Evolutionary conservation across 106 monocot species (phyloP).

Genomic region (Dendrobium chrysotoxum): DNA sequence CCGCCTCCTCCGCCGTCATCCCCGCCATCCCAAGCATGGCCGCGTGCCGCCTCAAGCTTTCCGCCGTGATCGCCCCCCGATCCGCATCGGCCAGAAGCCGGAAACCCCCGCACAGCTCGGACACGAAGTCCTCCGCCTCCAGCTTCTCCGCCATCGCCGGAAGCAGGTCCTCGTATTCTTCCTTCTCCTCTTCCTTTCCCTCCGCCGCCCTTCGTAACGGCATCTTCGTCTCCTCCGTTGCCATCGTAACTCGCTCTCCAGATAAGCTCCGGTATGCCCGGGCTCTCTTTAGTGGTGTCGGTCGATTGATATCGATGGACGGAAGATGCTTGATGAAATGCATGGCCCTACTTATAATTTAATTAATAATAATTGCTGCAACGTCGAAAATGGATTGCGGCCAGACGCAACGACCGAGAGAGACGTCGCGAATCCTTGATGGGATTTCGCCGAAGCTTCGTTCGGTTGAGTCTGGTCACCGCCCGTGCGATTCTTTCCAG

Average conservation of each 20-base stretch:
- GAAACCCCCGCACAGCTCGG: slow-evolving; percentile 64
- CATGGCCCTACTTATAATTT: neutral
- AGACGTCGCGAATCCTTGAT: neutral
- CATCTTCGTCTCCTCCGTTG: neutral
- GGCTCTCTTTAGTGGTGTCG: too few relatives aligned
- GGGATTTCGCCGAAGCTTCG: neutral
- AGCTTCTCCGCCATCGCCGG: slow-evolving; percentile 55
- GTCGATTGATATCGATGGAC: neutral
- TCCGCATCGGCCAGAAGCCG: slow-evolving; percentile 48
- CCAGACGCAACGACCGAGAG: neutral
- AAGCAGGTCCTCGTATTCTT: slow-evolving; percentile 51
- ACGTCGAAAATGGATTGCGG: neutral
- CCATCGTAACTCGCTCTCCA: neutral
- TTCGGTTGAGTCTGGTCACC: neutral
- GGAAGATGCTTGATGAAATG: neutral
- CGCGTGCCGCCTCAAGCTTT: slow-evolving; percentile 52
- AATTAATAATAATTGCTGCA: neutral
- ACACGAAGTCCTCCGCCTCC: slow-evolving; percentile 36
- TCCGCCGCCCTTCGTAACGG: neutral
- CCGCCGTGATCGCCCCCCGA: slow-evolving; percentile 50
- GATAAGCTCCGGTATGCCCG: neutral
- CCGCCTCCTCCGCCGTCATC: slow-evolving; percentile 59
- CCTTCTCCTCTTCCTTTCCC: slow-evolving; percentile 3
- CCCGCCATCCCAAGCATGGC: slow-evolving; percentile 48
- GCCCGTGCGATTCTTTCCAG: neutral